Base-by-base conservation (phyloP, 164 flowering plant species). In the Umbilicus rupestris region DNA sequence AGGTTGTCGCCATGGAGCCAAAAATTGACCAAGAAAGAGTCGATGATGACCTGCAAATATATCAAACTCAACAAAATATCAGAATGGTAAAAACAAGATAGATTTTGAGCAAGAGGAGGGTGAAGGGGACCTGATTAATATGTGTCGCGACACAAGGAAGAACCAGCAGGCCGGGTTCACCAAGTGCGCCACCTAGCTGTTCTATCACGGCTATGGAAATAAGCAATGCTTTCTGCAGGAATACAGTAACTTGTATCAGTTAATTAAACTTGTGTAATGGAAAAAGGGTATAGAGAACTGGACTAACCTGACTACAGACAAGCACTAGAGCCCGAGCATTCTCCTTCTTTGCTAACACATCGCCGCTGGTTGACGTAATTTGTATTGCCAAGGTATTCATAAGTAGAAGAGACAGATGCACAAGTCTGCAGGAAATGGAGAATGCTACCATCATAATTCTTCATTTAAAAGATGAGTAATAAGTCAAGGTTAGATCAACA, bases 91-190 rank as follows among this genome's bases (percentile, higher is more conserved):
- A 46, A 17, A 16, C 15, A 24, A 24, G 33, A 55, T 55, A 55
- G 14, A 39, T 29, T 12, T 35, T 1, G 24, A 39, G 9, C 29
- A 41, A 41, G n/a, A 39, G 37, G 37, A 28, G 42, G 15, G 39
- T 39, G 49, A 8, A 14, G 8, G 46, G 39, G 15, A 69, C 73
- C 69, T 71, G 69, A 63, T 58, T 66, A 8, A 66, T 66, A 20
- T 71, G 73, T 42, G 73, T 65, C 5, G 73, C 73, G 31, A 66
- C 69, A 33, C 69, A 71, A n/a, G 73, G 73, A 47, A 71, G 69
- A 57, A 71, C 66, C 28, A 71, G 62, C 66, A 71, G 16, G 45
- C 69, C 73, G 1, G 69, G 50, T 60, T 71, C 69, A 24, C 73
- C 73, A 22, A 71, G 66, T 31, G 62, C 60, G 28, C 69, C 69